Base-by-base conservation (phyloP, 306 rosid species). In the Glycine latifolia region DNA sequence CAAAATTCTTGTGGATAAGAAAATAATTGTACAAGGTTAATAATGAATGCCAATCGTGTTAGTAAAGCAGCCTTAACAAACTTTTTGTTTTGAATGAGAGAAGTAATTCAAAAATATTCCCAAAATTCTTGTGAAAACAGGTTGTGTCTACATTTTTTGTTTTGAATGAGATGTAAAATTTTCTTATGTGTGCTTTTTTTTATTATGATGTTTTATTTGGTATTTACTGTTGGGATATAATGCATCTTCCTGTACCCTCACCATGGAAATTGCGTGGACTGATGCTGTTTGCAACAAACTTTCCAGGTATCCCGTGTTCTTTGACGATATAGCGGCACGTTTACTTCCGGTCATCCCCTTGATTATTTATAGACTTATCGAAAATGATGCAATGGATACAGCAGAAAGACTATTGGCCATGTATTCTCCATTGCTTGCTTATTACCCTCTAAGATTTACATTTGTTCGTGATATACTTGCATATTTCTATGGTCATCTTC, bases 391-490 rank as follows among this genome's bases (percentile, higher is more conserved):
- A 56, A 88, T 80, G 81, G 99, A 95, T 82, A 82, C 88, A 75
- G 99, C 94, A 41, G 99, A 95, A 12, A 88, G 94, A 82, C 43
- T 93, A 67, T 81, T 95, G 85, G 90, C 84, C 69, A 67, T 89
- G 75, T 95, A 91, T 87, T 80, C 91, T 79, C 47, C 71, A 54
- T 88, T 93, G 82, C 93, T 95, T 83, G 90, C 88, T 67, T 91
- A 88, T 79, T 91, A 95, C 79, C 98, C 99, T 68, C 82, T 93
- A 53, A 89, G 98, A 82, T 95, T 95, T 86, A 85, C 97, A n/a
- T 95, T 95, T 85, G 99, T 92, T 68, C 99, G 98, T 70, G 98
- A 95, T 88, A 93, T 93, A 88, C 97, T 95, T 65, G 96, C 99
- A 54, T 95, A 95, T 87, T 95, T 95, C 88, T 95, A 95, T 77